phyloP scores from a whole-genome alignment of 345 rosid species.

The Rubroshorea leprosula region DNA sequence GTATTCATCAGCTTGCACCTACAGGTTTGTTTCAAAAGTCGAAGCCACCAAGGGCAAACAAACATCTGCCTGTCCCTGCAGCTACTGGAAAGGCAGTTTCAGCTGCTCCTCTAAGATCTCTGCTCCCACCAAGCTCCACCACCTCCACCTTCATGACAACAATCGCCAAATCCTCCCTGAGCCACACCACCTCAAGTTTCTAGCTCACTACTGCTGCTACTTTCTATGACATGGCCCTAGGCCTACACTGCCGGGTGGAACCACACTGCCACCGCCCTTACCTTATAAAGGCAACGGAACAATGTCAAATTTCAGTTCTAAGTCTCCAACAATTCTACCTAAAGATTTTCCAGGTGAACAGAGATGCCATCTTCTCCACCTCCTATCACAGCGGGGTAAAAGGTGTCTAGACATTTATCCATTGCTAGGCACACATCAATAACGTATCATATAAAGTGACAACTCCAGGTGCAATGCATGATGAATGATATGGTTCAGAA shows the following conservation, averaged over 20 bases:
- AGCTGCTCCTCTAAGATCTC: conserved; percentile 49
- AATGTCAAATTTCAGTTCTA: conserved; percentile 53
- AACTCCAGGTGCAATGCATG: background rate
- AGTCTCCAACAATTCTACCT: conserved; percentile 39
- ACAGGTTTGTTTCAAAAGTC: conserved; percentile 83
- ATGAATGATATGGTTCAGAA: background rate
- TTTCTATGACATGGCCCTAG: conserved; percentile 73
- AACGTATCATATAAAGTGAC: too few relatives aligned
- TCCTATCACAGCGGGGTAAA: conserved; percentile 11
- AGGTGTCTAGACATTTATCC: background rate
- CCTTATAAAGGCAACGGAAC: conserved; percentile 67
- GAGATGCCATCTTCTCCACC: conserved; percentile 29
- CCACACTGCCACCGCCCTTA: conserved; percentile 62
- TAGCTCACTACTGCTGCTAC: conserved; percentile 77
- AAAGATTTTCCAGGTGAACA: conserved; percentile 53
- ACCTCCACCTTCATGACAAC: conserved; percentile 76
- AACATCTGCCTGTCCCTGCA: conserved; percentile 57
- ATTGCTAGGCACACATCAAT: background rate
- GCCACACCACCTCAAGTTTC: conserved; percentile 41
- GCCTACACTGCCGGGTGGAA: conserved; percentile 63
- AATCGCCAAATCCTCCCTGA: conserved; percentile 49
- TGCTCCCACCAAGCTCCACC: conserved; percentile 42
- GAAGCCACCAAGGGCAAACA: conserved; percentile 71
- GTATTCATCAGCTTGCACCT: conserved; percentile 38
- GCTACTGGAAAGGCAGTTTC: conserved; percentile 58